Conservation (phyloP, 805 yeast genomes). For the Blastobotrys mokoenaii region DNA sequence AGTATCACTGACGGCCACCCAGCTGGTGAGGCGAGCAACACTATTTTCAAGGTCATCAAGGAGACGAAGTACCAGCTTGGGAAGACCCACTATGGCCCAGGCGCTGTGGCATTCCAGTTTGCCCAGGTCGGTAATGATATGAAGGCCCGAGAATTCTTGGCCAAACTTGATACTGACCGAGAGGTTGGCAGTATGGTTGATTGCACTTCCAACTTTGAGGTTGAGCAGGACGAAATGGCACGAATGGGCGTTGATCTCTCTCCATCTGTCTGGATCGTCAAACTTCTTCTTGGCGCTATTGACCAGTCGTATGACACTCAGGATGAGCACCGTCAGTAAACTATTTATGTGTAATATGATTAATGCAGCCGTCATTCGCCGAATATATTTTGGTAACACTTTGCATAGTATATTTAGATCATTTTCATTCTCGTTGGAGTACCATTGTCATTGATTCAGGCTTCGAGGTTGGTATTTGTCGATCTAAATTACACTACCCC, state of each 20-base stretch:
- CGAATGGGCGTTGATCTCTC: constrained; percentile 23
- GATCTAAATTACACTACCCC: too few species aligned
- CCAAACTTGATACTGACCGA: constrained; percentile 22
- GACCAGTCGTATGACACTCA: constrained; percentile 25
- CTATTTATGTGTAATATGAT: too few species aligned
- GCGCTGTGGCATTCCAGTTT: constrained; percentile 26
- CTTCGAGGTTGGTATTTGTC: too few species aligned
- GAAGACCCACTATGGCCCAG: constrained; percentile 22
- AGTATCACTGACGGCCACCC: constrained; percentile 27
- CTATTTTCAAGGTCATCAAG: constrained; percentile 19
- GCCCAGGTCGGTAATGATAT: constrained; percentile 28
- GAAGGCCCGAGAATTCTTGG: constrained; percentile 24
- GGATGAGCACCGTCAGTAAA: constrained; percentile 17
- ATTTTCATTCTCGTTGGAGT: too few species aligned
- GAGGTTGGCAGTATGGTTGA: constrained; percentile 24
- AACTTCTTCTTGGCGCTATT: constrained; percentile 24
- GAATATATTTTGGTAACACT: too few species aligned
- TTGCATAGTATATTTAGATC: too few species aligned
- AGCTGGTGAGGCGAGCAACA: constrained; percentile 23
- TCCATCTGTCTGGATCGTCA: constrained; percentile 25
- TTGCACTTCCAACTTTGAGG: constrained; percentile 24
- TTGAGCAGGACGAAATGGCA: constrained; percentile 27
- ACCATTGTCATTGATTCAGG: too few species aligned
- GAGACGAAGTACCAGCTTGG: constrained; percentile 19
- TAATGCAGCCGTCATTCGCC: too few species aligned